Conservation (phyloP, 257 asterid species). For the Solanum sparsipilum region DNA sequence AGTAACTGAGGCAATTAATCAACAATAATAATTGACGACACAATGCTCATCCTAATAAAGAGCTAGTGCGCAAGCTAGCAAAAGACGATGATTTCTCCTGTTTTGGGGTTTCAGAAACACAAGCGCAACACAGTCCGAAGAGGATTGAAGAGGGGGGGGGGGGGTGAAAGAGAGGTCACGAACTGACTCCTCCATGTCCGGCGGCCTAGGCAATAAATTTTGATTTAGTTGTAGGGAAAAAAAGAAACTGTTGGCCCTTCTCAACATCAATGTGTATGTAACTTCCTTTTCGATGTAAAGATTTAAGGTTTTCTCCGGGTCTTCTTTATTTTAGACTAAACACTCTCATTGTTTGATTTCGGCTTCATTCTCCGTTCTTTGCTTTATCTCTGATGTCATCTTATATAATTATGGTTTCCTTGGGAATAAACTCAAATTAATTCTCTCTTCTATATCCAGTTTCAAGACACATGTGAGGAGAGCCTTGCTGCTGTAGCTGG, state of each 20-base stretch:
- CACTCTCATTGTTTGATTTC: not conserved
- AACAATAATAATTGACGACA: not conserved
- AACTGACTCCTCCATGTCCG: not conserved
- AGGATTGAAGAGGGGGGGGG: not conserved
- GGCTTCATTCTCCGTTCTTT: not conserved
- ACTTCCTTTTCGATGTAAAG: not conserved
- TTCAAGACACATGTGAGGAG: slow-evolving; percentile 92
- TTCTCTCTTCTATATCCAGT: slow-evolving; percentile 33
- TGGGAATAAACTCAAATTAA: not conserved
- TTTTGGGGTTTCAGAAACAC: not conserved
- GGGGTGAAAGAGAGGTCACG: not conserved
- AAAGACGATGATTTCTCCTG: not conserved
- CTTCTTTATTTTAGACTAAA: not conserved
- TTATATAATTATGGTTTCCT: not conserved
- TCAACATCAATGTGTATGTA: not conserved
- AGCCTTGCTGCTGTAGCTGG: slow-evolving; percentile 99
- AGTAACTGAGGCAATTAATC: not conserved
- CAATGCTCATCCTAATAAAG: not conserved
- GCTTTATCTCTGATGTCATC: not conserved
- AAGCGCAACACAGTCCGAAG: not conserved
- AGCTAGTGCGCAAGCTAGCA: not conserved
- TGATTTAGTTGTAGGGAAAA: not conserved
- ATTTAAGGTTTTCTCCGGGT: not conserved
- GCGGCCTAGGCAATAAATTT: not conserved
- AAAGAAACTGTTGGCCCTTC: not conserved